Evolutionary conservation across 2,329 filamentous ascomycete species (phyloP).

Genomic region (Venturia aucupariae): DNA sequence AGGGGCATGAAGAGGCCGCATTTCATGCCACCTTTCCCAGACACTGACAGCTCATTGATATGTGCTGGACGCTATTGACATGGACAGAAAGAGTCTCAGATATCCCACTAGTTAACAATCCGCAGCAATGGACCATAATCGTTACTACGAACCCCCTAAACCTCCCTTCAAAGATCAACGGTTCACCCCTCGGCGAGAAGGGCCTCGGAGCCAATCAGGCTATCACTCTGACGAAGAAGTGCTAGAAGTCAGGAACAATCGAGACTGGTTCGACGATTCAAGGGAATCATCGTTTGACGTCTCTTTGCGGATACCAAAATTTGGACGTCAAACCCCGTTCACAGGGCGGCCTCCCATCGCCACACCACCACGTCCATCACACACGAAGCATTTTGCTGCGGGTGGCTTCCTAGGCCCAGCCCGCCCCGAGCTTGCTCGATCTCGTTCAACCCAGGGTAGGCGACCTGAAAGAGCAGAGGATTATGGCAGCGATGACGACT

Average conservation of each 20-base stretch:
- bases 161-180: neutral
- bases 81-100: neutral
- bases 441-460: neutral
- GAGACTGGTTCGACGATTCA: constrained; percentile 3
- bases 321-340: neutral
- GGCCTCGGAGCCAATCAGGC: neutral
- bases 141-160: constrained; percentile 1
- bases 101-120: neutral
- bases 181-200: neutral
- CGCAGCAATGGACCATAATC: neutral
- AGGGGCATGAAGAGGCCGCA: neutral
- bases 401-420: neutral
- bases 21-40: neutral
- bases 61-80: neutral
- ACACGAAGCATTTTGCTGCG: neutral
- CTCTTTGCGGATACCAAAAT: neutral
- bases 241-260: neutral
- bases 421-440: neutral
- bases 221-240: neutral
- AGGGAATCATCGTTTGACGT: neutral
- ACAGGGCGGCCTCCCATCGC: neutral
- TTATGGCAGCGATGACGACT: constrained; percentile 1
- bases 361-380: neutral
- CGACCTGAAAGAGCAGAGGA: neutral
- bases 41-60: neutral